Percentiles rank a stretch among this genome's conserved stretches.
phyloP scores from a whole-genome alignment of 192 early-diverging fungal species.

The Gryganskiella cystojenkinii region DNA sequence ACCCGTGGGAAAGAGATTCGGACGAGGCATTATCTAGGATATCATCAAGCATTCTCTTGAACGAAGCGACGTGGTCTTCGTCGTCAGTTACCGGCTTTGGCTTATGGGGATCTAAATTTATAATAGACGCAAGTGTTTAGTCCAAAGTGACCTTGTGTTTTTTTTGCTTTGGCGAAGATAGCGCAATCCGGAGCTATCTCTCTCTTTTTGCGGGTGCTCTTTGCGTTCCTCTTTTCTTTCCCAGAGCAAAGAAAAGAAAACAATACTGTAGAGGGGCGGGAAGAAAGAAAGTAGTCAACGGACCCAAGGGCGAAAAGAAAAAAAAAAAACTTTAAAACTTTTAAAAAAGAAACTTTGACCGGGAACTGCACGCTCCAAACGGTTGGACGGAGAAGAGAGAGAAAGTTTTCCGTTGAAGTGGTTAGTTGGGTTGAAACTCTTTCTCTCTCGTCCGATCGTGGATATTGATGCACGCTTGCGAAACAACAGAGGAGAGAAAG shows the following conservation, averaged over 20 bases:
- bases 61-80: constrained; percentile 51
- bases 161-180: not conserved
- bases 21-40: constrained; percentile 47
- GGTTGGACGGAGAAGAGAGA: not conserved
- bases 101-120: constrained; percentile 1
- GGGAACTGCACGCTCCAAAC: not conserved
- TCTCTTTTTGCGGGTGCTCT: not conserved
- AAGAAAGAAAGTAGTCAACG: no score
- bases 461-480: no score
- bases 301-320: no score
- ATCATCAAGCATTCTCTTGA: constrained; percentile 52
- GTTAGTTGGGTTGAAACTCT: not conserved
- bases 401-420: not conserved
- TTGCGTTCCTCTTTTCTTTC: not conserved
- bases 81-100: constrained; percentile 21
- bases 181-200: not conserved
- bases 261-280: not conserved
- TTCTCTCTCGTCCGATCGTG: no score
- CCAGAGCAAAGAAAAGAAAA: not conserved
- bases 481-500: not conserved
- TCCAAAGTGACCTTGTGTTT: not conserved
- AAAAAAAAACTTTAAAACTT: no score
- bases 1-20: constrained; percentile 41
- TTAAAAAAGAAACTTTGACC: not conserved
- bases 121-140: not conserved